These are phyloP conservation scores for Lachancea sp. DNA, from an alignment of 805 yeast species.

Conservation along the genomic window DNA sequence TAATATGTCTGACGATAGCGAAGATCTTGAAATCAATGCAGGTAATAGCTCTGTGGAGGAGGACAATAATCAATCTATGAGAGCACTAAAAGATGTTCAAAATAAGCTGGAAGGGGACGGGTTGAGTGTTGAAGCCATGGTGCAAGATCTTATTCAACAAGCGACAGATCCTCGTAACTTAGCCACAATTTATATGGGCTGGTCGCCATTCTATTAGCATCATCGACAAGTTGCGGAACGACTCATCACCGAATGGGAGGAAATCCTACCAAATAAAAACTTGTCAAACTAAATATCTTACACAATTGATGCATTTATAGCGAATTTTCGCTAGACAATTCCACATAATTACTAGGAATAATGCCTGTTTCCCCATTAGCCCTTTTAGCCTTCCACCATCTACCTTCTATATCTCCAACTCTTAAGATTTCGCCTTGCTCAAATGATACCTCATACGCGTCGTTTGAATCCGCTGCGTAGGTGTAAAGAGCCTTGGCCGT, in stretches of 20 bases:
- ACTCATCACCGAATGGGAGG: not conserved
- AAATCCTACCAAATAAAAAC: not conserved
- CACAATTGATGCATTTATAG: not conserved
- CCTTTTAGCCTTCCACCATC: slow-evolving; percentile 98
- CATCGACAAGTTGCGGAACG: slow-evolving; percentile 4
- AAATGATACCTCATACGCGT: slow-evolving; percentile 86
- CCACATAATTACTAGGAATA: slow-evolving; percentile 92
- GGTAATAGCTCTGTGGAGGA: slow-evolving; percentile 8
- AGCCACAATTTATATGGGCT: slow-evolving; percentile 72
- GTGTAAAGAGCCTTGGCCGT: slow-evolving; percentile 81
- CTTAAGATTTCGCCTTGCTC: slow-evolving; percentile 85
- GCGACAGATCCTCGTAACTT: slow-evolving; percentile 66
- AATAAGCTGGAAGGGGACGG: slow-evolving; percentile 61
- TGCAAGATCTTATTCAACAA: slow-evolving; percentile 70
- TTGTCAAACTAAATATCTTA: not conserved
- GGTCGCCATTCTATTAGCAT: slow-evolving; percentile 67
- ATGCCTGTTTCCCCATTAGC: slow-evolving; percentile 90
- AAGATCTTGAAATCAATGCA: slow-evolving; percentile 16
- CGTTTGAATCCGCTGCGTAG: slow-evolving; percentile 86
- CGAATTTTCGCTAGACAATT: slow-evolving; percentile 46
- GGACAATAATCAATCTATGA: slow-evolving; percentile 62
- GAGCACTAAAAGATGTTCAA: slow-evolving; percentile 68
- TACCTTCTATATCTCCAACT: slow-evolving; percentile 87
- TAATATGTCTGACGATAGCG: slow-evolving; percentile 20
- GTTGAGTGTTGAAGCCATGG: slow-evolving; percentile 76